Conservation (phyloP, 2,329 filamentous ascomycete genomes). For the Monosporascus sp. region DNA sequence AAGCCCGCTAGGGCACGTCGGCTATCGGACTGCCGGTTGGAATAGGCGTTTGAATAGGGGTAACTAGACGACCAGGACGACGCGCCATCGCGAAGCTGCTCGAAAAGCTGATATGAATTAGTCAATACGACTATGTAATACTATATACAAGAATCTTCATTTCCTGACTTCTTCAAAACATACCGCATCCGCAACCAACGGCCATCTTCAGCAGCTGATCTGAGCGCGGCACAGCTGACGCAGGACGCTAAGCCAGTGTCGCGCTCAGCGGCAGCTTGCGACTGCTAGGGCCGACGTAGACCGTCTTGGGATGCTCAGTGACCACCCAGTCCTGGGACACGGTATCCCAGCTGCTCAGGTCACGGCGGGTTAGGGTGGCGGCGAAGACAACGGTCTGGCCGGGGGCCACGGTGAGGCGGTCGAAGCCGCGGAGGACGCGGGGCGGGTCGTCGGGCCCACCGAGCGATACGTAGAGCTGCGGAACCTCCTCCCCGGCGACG, state of each 20-base stretch:
- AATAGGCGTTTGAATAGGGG: no score
- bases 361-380: slow-evolving; percentile 68
- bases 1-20: no score
- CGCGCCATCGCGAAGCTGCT: neutral
- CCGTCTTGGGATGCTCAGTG: slow-evolving; percentile 44
- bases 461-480: slow-evolving; percentile 74
- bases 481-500: slow-evolving; percentile 62
- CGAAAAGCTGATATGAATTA: neutral
- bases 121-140: neutral
- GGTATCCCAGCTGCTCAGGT: slow-evolving; percentile 83
- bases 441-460: slow-evolving; percentile 70
- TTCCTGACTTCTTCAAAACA: neutral
- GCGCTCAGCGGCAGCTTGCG: slow-evolving; percentile 45
- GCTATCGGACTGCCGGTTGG: no score
- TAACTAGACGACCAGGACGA: no score
- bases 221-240: no score
- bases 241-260: slow-evolving; percentile 13
- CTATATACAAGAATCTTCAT: neutral
- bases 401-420: slow-evolving; percentile 66
- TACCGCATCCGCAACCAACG: neutral
- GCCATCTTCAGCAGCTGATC: neutral
- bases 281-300: slow-evolving; percentile 51
- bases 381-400: slow-evolving; percentile 64
- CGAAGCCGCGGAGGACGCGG: slow-evolving; percentile 71
- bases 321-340: slow-evolving; percentile 77